phyloP scores from a whole-genome alignment of 169 alveolate genomes.

The Eimeria mitis region DNA sequence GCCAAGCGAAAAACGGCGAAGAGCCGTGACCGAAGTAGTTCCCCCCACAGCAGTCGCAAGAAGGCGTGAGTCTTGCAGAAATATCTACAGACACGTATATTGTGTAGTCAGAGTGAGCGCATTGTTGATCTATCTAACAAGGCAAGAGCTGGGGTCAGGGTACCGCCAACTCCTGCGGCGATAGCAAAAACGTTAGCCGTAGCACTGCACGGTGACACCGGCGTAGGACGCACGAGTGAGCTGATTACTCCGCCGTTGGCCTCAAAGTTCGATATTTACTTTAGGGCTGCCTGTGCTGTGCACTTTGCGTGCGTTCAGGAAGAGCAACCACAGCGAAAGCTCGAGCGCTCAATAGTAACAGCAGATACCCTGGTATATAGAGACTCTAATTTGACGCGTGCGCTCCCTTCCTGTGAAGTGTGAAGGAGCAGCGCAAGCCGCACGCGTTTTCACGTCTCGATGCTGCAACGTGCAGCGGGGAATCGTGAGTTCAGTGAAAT shows the following conservation, averaged over 20 bases:
- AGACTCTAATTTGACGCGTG: neutral
- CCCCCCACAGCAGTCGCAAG: constrained; percentile 63
- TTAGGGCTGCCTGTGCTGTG: neutral
- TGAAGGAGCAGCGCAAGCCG: neutral
- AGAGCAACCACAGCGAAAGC: constrained; percentile 11
- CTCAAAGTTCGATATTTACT: neutral
- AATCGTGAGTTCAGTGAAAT: neutral
- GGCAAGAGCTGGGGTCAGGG: neutral
- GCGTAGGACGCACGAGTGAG: neutral
- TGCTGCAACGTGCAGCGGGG: constrained; percentile 29
- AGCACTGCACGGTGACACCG: neutral
- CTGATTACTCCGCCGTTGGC: neutral
- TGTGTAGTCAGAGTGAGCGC: neutral
- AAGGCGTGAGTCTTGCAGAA: constrained; percentile 24
- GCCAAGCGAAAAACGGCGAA: constrained; percentile 41
- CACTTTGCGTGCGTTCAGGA: neutral
- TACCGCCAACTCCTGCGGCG: neutral
- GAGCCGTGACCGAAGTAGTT: constrained; percentile 52
- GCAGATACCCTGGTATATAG: neutral
- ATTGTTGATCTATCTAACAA: neutral
- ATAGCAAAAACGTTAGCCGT: neutral
- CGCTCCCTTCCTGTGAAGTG: neutral
- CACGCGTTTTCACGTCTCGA: neutral
- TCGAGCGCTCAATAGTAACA: constrained; percentile 12
- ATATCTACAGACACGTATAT: no score